Evolutionary conservation across 352 stramenopile genomes (phyloP), one percentile per base, ranked within the genome.

Genomic region (Globisporangium emineosum): DNA sequence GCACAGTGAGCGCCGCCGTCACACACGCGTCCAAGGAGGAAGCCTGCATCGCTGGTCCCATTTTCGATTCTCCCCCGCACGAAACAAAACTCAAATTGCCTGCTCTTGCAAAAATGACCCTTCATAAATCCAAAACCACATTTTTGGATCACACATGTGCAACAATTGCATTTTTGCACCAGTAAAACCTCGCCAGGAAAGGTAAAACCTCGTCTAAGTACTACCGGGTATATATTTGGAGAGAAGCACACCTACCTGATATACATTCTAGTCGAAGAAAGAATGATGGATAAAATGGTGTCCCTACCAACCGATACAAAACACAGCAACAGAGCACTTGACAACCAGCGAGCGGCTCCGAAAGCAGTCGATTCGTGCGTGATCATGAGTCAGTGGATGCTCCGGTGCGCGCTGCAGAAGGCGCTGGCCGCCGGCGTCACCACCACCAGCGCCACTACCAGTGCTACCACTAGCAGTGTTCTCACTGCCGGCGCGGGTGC

Each of bases 351-450:
- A 57, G 42, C 40, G 27, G 54, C 54, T 49, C 21, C 10, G n/a
- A 47, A 62, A 47, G 40, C 40, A 47, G 17, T 32, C 27, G 25
- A 43, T 19, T 27, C 43, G 30, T 12, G 37, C 35, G 35, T 42
- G 35, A 47, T 47, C 40, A 74, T 74, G 68, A 70, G 78, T 57
- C 78, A 87, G 60, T 87, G 73, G 78, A 76, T 57, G 63, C 69
- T 84, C 52, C 67, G 75, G 49, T 49, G 58, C 49, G 50, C 58
- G 58, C 59, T 76, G 68, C 23, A 69, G 37, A 49, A 47, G 23
- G 50, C 56, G 66, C 62, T 76, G 60, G 15, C 57, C 40, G 60
- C 63, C 68, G 60, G 45, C 3, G 56, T 75, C 27, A 57, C 21
- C n/a, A 35, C 13, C 35, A 23, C 52, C 54, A 45, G 47, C 55